phyloP scores from a whole-genome alignment of 192 early-diverging fungal species.

The Mortierella claussenii region DNA sequence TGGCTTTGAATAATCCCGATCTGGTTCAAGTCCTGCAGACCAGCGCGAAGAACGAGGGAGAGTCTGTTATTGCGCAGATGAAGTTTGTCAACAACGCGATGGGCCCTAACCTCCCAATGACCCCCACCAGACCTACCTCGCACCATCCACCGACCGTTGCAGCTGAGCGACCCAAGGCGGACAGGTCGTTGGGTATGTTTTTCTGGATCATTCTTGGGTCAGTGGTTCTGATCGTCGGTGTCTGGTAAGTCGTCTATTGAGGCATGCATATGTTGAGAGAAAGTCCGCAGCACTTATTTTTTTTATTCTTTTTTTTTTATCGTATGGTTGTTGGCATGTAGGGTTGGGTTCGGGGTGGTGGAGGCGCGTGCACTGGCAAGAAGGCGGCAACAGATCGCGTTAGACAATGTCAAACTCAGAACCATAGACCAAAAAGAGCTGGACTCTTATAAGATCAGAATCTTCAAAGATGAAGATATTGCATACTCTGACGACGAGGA shows the following conservation, averaged over 20 bases:
- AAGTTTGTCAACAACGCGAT: conserved; percentile 21
- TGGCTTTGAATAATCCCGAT: conserved; percentile 18
- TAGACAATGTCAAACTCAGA: conserved; percentile 29
- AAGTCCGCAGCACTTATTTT: neutral
- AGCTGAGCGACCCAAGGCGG: conserved; percentile 7
- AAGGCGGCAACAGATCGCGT: conserved; percentile 27
- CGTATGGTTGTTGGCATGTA: conserved; percentile 3
- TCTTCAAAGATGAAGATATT: conserved; percentile 43
- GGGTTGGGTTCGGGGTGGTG: conserved; percentile 44
- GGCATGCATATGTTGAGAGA: neutral
- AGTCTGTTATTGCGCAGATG: conserved; percentile 32
- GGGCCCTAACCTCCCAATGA: neutral
- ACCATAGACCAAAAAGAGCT: conserved; percentile 39
- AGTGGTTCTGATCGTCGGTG: conserved; percentile 36
- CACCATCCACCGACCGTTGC: neutral
- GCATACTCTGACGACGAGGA: conserved; percentile 27
- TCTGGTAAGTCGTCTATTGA: conserved; percentile 20
- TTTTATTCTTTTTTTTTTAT: neutral
- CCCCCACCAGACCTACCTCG: neutral
- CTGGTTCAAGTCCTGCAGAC: conserved; percentile 23
- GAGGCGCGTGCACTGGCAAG: conserved; percentile 29
- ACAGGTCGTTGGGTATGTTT: conserved; percentile 33
- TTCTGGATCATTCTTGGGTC: conserved; percentile 42
- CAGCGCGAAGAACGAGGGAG: neutral
- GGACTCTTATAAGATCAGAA: conserved; percentile 32